Conservation (phyloP, 2,329 filamentous ascomycete genomes). For the Alternaria sp. region DNA sequence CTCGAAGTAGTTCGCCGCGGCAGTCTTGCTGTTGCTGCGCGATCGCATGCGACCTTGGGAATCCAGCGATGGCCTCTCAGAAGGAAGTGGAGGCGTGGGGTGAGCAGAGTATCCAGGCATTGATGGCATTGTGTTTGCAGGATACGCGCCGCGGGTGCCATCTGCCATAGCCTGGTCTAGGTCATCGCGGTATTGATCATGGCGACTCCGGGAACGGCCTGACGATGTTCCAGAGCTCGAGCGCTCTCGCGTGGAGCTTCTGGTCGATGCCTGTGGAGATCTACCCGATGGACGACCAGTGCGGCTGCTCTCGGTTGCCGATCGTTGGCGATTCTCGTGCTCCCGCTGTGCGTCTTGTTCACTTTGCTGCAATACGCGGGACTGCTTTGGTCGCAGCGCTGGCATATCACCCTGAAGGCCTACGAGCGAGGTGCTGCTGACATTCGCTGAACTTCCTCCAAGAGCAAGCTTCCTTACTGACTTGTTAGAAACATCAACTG, state of each 20-base stretch:
- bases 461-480: slow-evolving; percentile 68
- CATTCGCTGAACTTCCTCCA: slow-evolving; percentile 49
- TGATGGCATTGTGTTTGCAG: slow-evolving; percentile 42
- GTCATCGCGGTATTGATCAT: slow-evolving; percentile 58
- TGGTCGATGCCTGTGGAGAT: slow-evolving; percentile 50
- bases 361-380: slow-evolving; percentile 41
- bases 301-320: slow-evolving; percentile 44
- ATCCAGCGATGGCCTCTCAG: slow-evolving; percentile 35
- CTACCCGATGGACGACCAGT: slow-evolving; percentile 35
- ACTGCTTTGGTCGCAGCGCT: slow-evolving; percentile 36
- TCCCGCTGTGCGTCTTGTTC: slow-evolving; percentile 46
- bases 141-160: slow-evolving; percentile 44
- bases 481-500: slow-evolving; percentile 59
- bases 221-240: slow-evolving; percentile 62
- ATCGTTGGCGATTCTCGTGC: slow-evolving; percentile 37
- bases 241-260: slow-evolving; percentile 55
- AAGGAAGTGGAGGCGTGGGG: slow-evolving; percentile 35
- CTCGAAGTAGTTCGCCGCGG: slow-evolving; percentile 44
- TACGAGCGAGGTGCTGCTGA: slow-evolving; percentile 44
- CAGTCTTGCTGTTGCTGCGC: slow-evolving; percentile 46
- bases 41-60: slow-evolving; percentile 38
- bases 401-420: slow-evolving; percentile 33
- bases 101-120: slow-evolving; percentile 42
- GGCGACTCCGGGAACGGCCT: slow-evolving; percentile 61
- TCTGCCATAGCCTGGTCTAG: slow-evolving; percentile 58